phyloP scores from a whole-genome alignment of 345 rosid genomes.

The Passiflora organensis region DNA sequence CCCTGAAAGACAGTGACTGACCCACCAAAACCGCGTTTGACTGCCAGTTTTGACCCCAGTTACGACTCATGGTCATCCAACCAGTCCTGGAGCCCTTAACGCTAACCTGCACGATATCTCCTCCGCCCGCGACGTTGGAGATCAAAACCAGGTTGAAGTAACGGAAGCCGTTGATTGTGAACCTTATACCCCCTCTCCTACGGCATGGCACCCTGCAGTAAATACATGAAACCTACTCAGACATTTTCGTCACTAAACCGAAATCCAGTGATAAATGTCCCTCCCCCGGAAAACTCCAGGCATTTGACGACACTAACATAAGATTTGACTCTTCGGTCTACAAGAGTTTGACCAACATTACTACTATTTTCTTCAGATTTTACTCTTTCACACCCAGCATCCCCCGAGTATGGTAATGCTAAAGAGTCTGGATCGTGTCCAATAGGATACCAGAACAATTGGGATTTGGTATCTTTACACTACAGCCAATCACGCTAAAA shows the following conservation, averaged over 20 bases:
- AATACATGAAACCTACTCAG: neutral
- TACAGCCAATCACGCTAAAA: too few relatives aligned
- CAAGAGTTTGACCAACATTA: too few relatives aligned
- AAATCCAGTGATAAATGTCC: neutral
- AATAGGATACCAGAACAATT: too few relatives aligned
- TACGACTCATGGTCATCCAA: slow-evolving; percentile 87
- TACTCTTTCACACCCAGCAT: too few relatives aligned
- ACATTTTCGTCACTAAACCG: neutral
- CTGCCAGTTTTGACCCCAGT: slow-evolving; percentile 99
- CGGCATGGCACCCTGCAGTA: slow-evolving; percentile 72
- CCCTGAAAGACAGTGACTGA: slow-evolving; percentile 81
- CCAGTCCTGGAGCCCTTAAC: slow-evolving; percentile 66
- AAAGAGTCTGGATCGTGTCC: too few relatives aligned
- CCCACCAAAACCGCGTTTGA: slow-evolving; percentile 74
- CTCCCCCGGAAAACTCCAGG: too few relatives aligned
- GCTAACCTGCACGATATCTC: slow-evolving; percentile 67
- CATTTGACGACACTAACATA: too few relatives aligned
- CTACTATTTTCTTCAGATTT: too few relatives aligned
- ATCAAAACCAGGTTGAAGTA: slow-evolving; percentile 87
- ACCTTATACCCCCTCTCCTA: slow-evolving; percentile 83
- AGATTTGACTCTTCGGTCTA: too few relatives aligned
- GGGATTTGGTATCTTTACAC: too few relatives aligned
- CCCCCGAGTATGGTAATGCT: too few relatives aligned
- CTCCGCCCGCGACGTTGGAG: slow-evolving; percentile 94
- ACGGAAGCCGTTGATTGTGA: slow-evolving; percentile 90